Conservation (phyloP, 2,329 filamentous ascomycete species). For the Akanthomyces muscarius region DNA sequence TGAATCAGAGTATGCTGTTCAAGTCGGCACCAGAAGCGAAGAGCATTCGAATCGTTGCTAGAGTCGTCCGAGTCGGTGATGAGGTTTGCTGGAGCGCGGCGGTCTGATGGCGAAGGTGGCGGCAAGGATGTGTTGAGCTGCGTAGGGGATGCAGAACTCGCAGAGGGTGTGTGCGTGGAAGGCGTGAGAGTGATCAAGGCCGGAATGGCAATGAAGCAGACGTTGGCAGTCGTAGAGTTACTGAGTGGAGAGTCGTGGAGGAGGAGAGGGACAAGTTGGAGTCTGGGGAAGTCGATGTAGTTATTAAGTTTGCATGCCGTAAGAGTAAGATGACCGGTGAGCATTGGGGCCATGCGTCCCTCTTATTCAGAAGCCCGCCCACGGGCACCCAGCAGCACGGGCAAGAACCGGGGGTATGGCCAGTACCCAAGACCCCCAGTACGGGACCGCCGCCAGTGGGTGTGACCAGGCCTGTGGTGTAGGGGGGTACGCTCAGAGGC, state of each 20-base stretch:
- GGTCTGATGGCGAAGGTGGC: background rate
- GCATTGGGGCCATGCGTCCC: slow-evolving; percentile 21
- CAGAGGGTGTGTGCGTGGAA: background rate
- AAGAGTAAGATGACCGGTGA: slow-evolving; percentile 27
- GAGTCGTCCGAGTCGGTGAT: background rate
- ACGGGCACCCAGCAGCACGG: slow-evolving; percentile 12
- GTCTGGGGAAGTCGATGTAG: slow-evolving; percentile 26
- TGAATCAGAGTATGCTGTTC: background rate
- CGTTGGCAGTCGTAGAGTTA: background rate
- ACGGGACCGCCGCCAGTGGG: slow-evolving; percentile 13
- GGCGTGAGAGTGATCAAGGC: background rate
- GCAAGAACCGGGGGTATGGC: slow-evolving; percentile 14
- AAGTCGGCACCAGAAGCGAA: slow-evolving; percentile 19
- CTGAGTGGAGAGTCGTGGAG: slow-evolving; percentile 13
- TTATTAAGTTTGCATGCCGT: slow-evolving; percentile 23
- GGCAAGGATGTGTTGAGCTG: background rate
- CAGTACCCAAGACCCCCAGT: slow-evolving; percentile 13
- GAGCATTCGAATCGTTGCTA: background rate
- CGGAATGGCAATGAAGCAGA: background rate
- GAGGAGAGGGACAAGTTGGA: slow-evolving; percentile 19
- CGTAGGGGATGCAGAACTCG: background rate
- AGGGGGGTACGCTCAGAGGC: background rate
- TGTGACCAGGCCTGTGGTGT: background rate
- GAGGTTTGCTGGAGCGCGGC: background rate
- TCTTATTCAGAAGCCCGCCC: slow-evolving; percentile 15